A percentile compares a stretch with the other conserved stretches of the same genome.
phyloP scores from a whole-genome alignment of 2,329 filamentous ascomycete genomes.

The Fusarium sororula region DNA sequence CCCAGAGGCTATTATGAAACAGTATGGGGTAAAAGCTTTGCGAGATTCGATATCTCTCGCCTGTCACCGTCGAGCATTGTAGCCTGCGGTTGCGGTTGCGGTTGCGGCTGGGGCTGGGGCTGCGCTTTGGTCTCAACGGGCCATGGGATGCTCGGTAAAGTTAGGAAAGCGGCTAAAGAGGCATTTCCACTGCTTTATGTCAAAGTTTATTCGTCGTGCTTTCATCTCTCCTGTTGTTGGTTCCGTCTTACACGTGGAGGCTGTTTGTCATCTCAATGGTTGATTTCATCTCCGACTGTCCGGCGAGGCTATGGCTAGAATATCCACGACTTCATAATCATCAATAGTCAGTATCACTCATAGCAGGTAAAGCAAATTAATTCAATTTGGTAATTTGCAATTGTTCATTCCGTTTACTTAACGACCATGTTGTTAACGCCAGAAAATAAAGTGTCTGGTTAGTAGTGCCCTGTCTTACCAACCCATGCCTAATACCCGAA shows the following conservation, averaged over 20 bases:
- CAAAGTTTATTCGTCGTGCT: not conserved
- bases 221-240: conserved; percentile 3
- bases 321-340: too few species aligned
- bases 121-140: conserved; percentile 1
- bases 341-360: too few species aligned
- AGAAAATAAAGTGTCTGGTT: too few species aligned
- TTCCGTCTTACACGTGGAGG: conserved; percentile 19
- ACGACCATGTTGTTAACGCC: too few species aligned
- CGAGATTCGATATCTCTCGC: conserved; percentile 39
- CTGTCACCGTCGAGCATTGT: conserved; percentile 36
- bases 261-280: conserved; percentile 10
- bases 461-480: too few species aligned
- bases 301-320: not conserved
- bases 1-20: conserved; percentile 42
- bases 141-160: not conserved
- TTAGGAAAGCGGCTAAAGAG: conserved; percentile 5
- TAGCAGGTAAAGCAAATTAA: too few species aligned
- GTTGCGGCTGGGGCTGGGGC: not conserved
- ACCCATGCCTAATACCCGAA: too few species aligned
- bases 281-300: not conserved
- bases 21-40: conserved; percentile 43
- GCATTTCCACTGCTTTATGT: not conserved
- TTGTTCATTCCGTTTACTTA: too few species aligned
- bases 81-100: not conserved
- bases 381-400: too few species aligned